These are phyloP conservation scores for Trichoderma breve DNA, from an alignment of 2,329 filamentous ascomycete genomes.

Conservation along the genomic window DNA sequence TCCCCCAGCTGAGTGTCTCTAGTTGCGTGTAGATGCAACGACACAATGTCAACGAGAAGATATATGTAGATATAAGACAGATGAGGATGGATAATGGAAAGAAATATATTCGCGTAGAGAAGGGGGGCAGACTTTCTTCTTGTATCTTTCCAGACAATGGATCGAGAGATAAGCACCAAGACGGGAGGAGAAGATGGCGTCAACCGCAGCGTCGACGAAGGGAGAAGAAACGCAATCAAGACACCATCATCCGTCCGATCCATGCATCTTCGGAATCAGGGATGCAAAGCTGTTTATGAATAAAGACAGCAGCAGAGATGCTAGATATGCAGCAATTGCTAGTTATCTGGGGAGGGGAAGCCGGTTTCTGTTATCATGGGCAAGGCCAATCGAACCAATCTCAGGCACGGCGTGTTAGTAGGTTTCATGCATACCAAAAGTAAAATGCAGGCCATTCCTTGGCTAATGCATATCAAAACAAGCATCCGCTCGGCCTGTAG, in stretches of 20 bases:
- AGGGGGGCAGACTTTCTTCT: neutral
- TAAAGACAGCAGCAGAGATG: neutral
- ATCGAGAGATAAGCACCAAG: neutral
- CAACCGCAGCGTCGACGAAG: neutral
- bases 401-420: conserved; percentile 4
- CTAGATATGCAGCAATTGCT: neutral
- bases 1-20: neutral
- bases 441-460: conserved; percentile 19
- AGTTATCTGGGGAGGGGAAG: conserved; percentile 3
- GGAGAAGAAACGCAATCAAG: conserved; percentile 8
- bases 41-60: neutral
- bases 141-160: neutral
- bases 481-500: neutral
- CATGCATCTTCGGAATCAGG: neutral
- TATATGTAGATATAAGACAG: neutral
- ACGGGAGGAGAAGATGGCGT: neutral
- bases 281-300: neutral
- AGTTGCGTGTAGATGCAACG: neutral
- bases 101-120: neutral
- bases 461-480: conserved; percentile 9
- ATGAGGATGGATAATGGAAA: neutral
- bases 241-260: neutral
- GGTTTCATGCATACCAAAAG: conserved; percentile 15
- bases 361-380: conserved; percentile 9
- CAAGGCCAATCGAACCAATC: conserved; percentile 13